Evolutionary conservation across 2,329 filamentous ascomycete genomes (phyloP).

Genomic region (Beauveria medogensis): DNA sequence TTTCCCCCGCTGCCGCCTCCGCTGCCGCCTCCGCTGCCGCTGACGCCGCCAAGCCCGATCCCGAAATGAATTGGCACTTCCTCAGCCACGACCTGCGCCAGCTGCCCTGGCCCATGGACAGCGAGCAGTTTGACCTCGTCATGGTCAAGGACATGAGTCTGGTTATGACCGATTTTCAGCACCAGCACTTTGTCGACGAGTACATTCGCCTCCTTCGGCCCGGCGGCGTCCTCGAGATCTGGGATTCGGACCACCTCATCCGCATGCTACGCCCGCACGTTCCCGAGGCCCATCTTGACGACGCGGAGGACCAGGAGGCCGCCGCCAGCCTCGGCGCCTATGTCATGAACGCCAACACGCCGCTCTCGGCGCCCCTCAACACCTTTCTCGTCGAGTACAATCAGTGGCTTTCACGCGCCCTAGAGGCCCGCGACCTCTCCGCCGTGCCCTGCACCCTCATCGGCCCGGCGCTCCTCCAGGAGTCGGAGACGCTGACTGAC

Average conservation of each 20-base stretch:
- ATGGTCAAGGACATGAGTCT: constrained; percentile 80
- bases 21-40: constrained; percentile 21
- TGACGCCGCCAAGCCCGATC: constrained; percentile 43
- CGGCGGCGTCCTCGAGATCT: constrained; percentile 75
- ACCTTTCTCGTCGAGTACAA: constrained; percentile 78
- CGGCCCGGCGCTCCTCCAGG: constrained; percentile 69
- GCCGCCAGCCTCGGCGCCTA: constrained; percentile 71
- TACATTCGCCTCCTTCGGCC: constrained; percentile 67
- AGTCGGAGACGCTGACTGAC: constrained; percentile 62
- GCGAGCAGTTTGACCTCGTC: constrained; percentile 77
- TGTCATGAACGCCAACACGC: constrained; percentile 72
- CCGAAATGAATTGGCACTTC: constrained; percentile 81
- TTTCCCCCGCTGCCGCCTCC: constrained; percentile 13
- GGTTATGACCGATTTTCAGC: constrained; percentile 50
- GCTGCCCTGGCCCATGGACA: constrained; percentile 66
- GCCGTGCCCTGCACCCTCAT: constrained; percentile 73
- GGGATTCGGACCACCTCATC: constrained; percentile 81
- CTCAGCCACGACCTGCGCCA: constrained; percentile 78
- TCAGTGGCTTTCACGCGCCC: constrained; percentile 66
- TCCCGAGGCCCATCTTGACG: constrained; percentile 36
- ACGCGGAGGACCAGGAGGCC: constrained; percentile 50
- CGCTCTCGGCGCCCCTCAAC: constrained; percentile 73
- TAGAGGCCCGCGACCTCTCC: constrained; percentile 62
- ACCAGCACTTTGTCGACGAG: constrained; percentile 56
- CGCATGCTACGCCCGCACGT: constrained; percentile 77